Evolutionary conservation across 1,284 basidiomycete genomes (phyloP).

Genomic region (Grifola frondosa): DNA sequence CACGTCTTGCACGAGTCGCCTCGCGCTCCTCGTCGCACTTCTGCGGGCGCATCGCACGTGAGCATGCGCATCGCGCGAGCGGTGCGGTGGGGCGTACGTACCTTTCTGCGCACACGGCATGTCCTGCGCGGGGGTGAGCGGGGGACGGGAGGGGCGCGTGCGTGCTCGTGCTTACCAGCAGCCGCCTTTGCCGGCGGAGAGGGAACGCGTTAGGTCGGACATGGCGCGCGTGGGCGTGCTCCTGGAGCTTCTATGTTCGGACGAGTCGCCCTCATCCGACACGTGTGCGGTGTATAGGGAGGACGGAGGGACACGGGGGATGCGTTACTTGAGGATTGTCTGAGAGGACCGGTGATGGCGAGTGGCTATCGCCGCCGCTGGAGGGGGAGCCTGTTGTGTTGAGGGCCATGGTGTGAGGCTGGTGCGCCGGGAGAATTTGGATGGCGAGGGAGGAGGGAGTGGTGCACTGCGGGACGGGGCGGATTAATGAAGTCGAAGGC

Average conservation of each 20-base stretch:
- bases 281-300: slow-evolving; percentile 20
- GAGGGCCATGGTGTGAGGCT: slow-evolving; percentile 22
- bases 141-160: slow-evolving; percentile 5
- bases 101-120: slow-evolving; percentile 77
- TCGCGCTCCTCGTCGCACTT: slow-evolving; percentile 84
- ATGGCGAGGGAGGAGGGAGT: slow-evolving; percentile 7
- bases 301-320: slow-evolving; percentile 28
- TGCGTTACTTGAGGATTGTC: slow-evolving; percentile 27
- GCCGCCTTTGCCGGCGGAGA: slow-evolving; percentile 63
- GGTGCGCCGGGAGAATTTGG: slow-evolving; percentile 6
- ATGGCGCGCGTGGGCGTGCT: slow-evolving; percentile 50
- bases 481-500: slow-evolving; percentile 15
- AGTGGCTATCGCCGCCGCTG: slow-evolving; percentile 30
- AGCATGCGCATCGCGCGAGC: slow-evolving; percentile 17
- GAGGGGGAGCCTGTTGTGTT: slow-evolving; percentile 37
- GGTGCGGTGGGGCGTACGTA: slow-evolving; percentile 33
- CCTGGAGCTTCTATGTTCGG: slow-evolving; percentile 32
- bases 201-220: slow-evolving; percentile 51
- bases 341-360: slow-evolving; percentile 30
- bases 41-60: slow-evolving; percentile 35
- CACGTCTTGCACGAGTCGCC: slow-evolving; percentile 77
- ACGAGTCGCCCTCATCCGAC: slow-evolving; percentile 26
- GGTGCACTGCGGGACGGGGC: slow-evolving; percentile 5
- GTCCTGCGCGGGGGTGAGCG: slow-evolving; percentile 50
- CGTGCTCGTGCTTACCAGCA: slow-evolving; percentile 57